phyloP scores from a whole-genome alignment of 805 yeast genomes.

The Metschnikowia gelsemii region DNA sequence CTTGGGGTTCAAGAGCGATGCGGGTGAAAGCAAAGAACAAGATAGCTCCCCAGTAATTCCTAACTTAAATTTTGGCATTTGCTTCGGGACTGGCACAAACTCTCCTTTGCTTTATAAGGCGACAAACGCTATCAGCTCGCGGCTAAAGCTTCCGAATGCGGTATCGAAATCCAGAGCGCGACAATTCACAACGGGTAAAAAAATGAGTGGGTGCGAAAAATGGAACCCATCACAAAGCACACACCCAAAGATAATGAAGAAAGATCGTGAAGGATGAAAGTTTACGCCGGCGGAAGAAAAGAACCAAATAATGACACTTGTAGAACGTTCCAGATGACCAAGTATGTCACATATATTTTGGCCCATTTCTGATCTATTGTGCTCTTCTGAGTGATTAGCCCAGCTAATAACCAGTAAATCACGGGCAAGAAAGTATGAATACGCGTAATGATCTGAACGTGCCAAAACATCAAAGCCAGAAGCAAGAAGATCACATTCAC shows the following conservation, averaged over 20 bases:
- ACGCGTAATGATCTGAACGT: conserved; percentile 83
- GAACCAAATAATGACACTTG: conserved; percentile 76
- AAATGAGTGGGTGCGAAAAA: conserved; percentile 10
- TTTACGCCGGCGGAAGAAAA: conserved; percentile 91
- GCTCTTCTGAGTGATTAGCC: conserved; percentile 41
- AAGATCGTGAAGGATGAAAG: not conserved
- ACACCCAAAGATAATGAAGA: not conserved
- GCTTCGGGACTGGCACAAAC: not conserved
- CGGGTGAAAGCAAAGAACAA: not conserved
- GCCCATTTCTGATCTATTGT: conserved; percentile 12
- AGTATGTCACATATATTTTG: conserved; percentile 32
- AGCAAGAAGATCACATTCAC: conserved; percentile 46
- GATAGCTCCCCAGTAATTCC: conserved; percentile 1
- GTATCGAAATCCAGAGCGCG: conserved; percentile 14
- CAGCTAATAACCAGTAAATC: conserved; percentile 58
- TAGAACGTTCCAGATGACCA: conserved; percentile 59
- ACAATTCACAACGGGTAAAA: conserved; percentile 5
- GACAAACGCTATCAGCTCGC: conserved; percentile 13
- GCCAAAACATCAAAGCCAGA: conserved; percentile 62
- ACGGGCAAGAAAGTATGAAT: conserved; percentile 76
- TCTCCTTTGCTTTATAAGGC: conserved; percentile 8
- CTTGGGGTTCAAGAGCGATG: conserved; percentile 1
- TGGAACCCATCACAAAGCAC: not conserved
- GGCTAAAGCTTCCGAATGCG: conserved; percentile 15
- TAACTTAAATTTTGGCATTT: not conserved